phyloP scores from a whole-genome alignment of 2,329 filamentous ascomycete species.

The Cladosporium sp. region DNA sequence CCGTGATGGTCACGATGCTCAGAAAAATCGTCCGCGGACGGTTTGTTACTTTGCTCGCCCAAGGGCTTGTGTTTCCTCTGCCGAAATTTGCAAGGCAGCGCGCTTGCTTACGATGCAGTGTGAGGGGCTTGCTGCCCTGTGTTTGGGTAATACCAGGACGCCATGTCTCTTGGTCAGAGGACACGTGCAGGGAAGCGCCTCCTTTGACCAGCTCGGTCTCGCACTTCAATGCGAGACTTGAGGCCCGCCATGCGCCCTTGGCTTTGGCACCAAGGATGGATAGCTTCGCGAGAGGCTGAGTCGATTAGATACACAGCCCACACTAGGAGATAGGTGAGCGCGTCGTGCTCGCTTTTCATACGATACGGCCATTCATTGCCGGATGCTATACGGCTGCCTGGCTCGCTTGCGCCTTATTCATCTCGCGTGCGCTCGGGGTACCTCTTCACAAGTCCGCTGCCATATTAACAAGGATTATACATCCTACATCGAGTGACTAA shows the following conservation, averaged over 20 bases:
- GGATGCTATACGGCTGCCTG: slow-evolving; percentile 11
- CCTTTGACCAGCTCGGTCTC: slow-evolving; percentile 18
- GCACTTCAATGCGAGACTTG: slow-evolving; percentile 17
- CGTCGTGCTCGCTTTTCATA: background rate
- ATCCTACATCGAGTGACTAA: background rate
- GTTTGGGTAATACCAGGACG: slow-evolving; percentile 18
- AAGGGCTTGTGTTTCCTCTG: background rate
- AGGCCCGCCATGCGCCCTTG: slow-evolving; percentile 17
- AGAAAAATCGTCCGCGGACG: background rate
- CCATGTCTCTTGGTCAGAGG: slow-evolving; percentile 20
- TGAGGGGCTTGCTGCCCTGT: slow-evolving; percentile 18
- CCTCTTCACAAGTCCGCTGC: background rate
- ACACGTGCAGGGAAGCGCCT: slow-evolving; percentile 10
- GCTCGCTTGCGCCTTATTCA: slow-evolving; percentile 11
- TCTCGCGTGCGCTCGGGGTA: background rate
- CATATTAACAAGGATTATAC: slow-evolving; percentile 5
- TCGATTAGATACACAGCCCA: slow-evolving; percentile 11
- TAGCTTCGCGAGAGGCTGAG: slow-evolving; percentile 13
- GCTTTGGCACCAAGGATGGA: slow-evolving; percentile 20
- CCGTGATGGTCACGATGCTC: background rate
- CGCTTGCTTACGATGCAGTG: slow-evolving; percentile 20
- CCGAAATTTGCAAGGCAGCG: slow-evolving; percentile 11
- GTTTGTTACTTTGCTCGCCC: background rate
- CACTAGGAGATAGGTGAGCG: slow-evolving; percentile 9
- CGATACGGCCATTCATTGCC: slow-evolving; percentile 14